These are phyloP conservation scores for Stemphylium beticola DNA, from an alignment of 2,329 filamentous ascomycete genomes.

Conservation along the genomic window DNA sequence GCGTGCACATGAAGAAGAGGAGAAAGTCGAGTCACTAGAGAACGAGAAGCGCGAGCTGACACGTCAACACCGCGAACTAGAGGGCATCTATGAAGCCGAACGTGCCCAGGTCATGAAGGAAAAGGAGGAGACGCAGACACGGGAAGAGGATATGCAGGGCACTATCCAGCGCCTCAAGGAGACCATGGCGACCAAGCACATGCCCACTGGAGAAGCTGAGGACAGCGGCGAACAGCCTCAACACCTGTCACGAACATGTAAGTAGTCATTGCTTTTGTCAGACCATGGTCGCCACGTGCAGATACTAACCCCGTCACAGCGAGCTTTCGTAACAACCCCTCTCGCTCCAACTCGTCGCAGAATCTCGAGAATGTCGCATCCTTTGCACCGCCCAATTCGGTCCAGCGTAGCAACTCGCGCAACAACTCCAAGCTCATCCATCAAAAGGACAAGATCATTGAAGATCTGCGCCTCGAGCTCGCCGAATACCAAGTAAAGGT, in stretches of 20 bases:
- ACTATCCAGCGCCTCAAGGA: constrained; percentile 94
- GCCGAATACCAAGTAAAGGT: constrained; percentile 96
- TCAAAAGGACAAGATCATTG: constrained; percentile 96
- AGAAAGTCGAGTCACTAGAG: constrained; percentile 78
- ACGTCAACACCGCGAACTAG: constrained; percentile 86
- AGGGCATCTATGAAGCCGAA: constrained; percentile 91
- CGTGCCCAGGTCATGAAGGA: constrained; percentile 86
- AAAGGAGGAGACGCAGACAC: constrained; percentile 83
- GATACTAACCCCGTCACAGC: constrained; percentile 39
- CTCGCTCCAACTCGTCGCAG: constrained; percentile 60
- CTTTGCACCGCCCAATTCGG: constrained; percentile 84
- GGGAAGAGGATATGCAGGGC: constrained; percentile 88
- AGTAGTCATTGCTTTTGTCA: constrained; percentile 28
- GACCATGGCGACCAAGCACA: constrained; percentile 76
- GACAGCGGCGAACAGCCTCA: constrained; percentile 49
- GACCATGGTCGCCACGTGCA: neutral
- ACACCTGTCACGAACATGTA: constrained; percentile 60
- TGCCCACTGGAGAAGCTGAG: constrained; percentile 55
- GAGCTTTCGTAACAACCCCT: constrained; percentile 53
- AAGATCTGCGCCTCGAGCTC: constrained; percentile 87
- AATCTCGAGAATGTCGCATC: constrained; percentile 77
- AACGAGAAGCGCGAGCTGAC: constrained; percentile 85
- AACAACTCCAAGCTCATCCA: constrained; percentile 89
- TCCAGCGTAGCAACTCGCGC: constrained; percentile 85
- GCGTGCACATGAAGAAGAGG: constrained; percentile 82